Base-by-base conservation (phyloP, 768 basidiomycete genomes). In the Lyophyllum semitale region DNA sequence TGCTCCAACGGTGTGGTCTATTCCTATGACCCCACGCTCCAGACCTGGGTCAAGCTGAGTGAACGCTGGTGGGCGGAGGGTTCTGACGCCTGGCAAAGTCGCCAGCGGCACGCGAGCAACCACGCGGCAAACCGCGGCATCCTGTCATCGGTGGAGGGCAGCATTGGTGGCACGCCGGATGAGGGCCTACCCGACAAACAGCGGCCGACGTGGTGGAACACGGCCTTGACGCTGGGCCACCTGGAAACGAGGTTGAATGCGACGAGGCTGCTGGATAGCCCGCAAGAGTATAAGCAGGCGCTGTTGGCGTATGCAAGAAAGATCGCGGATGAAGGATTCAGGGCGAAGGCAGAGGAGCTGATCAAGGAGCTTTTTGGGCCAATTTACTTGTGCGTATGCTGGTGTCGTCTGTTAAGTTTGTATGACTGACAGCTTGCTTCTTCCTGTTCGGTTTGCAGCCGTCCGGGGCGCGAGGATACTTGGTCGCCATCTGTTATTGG, bases 361-460 rank as follows among this genome's bases (percentile, higher is more conserved):
- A 82, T 96, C 47, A 88, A 83, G 69, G 97, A 98, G 59, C 77
- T 98, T 49, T 86, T 90, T 62, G 95, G 95, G 15, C 95, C 95
- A 0, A 74, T 95, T 35, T 96, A 92, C 71, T 89, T 87, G 95
- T 95, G 65, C 55, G 90, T 57, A 17, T 81, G 38, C 33, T 48
- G 33, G 7, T 35, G 18, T 53, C 56, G 54, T 38, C 20, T 29
- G 38, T 33, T 52, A 41, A 38, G 7, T 18, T 9, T 57, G 5
- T 15, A 45, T 12, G 25, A 18, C 22, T 57, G 54, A n/a, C 48
- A 42, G 59, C n/a, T 53, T 54, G 48, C 22, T 56, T 58, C 51
- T 29, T 50, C n/a, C n/a, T n/a, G n/a, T n/a, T n/a, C n/a, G n/a
- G n/a, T n/a, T n/a, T n/a, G n/a, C 63, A 89, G 89, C 84, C 84